Conservation (phyloP, 495 filamentous ascomycete genomes). For the Xylaria venustula region DNA sequence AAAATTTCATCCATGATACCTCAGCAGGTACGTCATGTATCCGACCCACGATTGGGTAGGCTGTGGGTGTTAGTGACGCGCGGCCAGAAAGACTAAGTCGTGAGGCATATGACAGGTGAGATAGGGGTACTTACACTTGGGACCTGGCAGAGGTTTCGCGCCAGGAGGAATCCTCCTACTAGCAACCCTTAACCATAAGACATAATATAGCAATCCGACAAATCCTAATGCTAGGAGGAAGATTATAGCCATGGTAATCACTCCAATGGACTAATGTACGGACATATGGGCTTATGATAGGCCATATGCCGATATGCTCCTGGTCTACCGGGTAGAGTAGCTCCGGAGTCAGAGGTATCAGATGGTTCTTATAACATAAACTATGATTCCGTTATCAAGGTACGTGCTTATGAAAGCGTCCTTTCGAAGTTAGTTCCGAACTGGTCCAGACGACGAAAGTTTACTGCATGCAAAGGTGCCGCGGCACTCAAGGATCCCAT, state of each 20-base stretch:
- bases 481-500: background rate
- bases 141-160: conserved; percentile 29
- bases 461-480: conserved; percentile 3
- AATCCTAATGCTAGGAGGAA: conserved; percentile 13
- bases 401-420: background rate
- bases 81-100: background rate
- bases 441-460: background rate
- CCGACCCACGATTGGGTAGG: conserved; percentile 54
- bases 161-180: conserved; percentile 22
- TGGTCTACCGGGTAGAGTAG: no score
- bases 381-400: background rate
- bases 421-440: background rate
- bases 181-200: conserved; percentile 16
- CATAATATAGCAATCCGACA: conserved; percentile 9
- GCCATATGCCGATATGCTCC: background rate
- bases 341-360: background rate
- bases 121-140: conserved; percentile 25
- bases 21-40: conserved; percentile 56
- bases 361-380: background rate
- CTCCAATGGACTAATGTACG: background rate
- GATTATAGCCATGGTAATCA: conserved; percentile 16
- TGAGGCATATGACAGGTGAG: background rate
- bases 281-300: background rate
- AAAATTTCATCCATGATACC: conserved; percentile 55
- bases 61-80: conserved; percentile 16